Evolutionary conservation across 169 alveolate genomes (phyloP).

Genomic region (Theileria annulata): DNA sequence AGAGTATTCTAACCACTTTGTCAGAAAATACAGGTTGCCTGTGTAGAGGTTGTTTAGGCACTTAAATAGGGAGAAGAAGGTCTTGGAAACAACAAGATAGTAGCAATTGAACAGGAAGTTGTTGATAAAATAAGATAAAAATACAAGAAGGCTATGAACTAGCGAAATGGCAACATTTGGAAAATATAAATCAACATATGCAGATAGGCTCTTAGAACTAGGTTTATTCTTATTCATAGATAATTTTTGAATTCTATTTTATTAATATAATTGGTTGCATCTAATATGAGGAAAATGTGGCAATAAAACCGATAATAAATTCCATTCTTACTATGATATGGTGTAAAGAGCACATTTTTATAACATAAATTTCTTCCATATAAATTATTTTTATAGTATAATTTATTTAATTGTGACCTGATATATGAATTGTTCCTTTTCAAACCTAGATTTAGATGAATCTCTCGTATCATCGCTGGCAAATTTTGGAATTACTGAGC

Average conservation of each 20-base stretch:
- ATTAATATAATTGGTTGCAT: not conserved
- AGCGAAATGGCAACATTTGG: not conserved
- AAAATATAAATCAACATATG: not conserved
- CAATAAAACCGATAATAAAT: not conserved
- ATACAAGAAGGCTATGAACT: constrained; percentile 21
- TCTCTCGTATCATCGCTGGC: constrained; percentile 7
- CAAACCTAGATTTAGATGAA: constrained; percentile 21
- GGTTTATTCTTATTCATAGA: not conserved
- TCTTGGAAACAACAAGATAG: constrained; percentile 1
- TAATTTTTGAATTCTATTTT: no score
- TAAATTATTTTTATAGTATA: no score
- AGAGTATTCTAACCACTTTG: constrained; percentile 16
- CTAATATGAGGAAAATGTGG: not conserved
- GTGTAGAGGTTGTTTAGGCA: not conserved
- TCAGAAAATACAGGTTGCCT: not conserved
- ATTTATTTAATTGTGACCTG: not conserved
- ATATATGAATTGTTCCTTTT: constrained; percentile 17
- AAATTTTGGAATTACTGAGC: constrained; percentile 17
- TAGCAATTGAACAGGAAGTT: constrained; percentile 18
- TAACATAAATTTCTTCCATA: not conserved
- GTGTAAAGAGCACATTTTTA: not conserved
- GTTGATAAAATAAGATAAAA: constrained; percentile 38
- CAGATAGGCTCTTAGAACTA: not conserved
- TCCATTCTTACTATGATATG: not conserved
- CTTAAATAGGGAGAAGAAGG: not conserved